Conservation (phyloP, 2,329 filamentous ascomycete species). For the Penicillium sp. region DNA sequence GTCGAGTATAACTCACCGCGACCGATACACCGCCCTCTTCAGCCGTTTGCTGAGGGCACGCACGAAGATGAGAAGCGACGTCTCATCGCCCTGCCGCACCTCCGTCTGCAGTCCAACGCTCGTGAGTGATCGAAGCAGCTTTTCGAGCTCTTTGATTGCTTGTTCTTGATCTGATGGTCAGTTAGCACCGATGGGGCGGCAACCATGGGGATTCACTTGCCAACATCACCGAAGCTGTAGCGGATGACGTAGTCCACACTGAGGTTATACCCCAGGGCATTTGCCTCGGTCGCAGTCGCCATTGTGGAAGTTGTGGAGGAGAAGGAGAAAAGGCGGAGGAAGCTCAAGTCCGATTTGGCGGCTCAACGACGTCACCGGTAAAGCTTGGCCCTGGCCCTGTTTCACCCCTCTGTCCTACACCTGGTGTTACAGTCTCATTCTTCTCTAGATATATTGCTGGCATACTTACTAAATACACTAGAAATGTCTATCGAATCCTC, state of each 20-base stretch:
- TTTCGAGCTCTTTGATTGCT: conserved; percentile 70
- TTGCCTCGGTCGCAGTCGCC: conserved; percentile 26
- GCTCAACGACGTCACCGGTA: conserved; percentile 19
- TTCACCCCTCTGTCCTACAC: too few relatives aligned
- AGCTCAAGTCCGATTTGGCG: conserved; percentile 4
- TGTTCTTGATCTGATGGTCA: conserved; percentile 56
- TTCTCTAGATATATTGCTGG: too few relatives aligned
- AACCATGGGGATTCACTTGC: conserved; percentile 41
- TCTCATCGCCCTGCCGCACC: conserved; percentile 71
- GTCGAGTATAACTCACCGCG: conserved; percentile 48
- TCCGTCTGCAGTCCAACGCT: conserved; percentile 78
- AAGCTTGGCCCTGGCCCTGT: conserved; percentile 8
- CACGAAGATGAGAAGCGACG: conserved; percentile 77
- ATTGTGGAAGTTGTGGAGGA: conserved; percentile 16
- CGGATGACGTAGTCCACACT: conserved; percentile 86
- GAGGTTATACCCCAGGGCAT: conserved; percentile 49
- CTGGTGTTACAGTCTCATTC: too few relatives aligned
- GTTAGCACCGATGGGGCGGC: conserved; percentile 1
- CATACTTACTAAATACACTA: too few relatives aligned
- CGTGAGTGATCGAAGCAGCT: conserved; percentile 70
- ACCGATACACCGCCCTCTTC: conserved; percentile 75
- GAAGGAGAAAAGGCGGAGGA: conserved; percentile 4
- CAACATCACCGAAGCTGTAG: conserved; percentile 65
- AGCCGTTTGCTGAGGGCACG: conserved; percentile 73
- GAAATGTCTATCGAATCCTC: too few relatives aligned